A percentile compares a stretch with the other conserved stretches of the same genome.
Conservation (phyloP, 169 alveolate species). For the Cryptosporidium parvum region DNA sequence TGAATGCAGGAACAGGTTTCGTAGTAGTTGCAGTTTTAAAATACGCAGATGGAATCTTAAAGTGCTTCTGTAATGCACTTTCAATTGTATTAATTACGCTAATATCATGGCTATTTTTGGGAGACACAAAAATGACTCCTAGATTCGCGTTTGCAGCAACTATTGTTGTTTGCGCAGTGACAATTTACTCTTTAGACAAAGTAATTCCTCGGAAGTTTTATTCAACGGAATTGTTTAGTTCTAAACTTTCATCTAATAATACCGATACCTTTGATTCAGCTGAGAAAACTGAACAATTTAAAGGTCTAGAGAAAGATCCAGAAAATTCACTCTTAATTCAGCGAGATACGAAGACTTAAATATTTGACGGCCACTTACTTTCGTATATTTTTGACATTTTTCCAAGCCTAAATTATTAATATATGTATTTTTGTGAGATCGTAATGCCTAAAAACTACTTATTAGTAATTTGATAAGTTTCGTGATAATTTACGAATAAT, state of each 20-base stretch:
- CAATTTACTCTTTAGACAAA: conserved; percentile 44
- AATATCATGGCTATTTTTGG: conserved; percentile 45
- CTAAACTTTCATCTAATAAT: neutral
- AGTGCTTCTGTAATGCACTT: conserved; percentile 56
- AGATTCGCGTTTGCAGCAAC: conserved; percentile 55
- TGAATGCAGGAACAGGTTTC: conserved; percentile 52
- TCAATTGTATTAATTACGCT: conserved; percentile 43
- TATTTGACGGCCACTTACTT: neutral
- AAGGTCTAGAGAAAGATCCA: neutral
- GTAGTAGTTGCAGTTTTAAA: conserved; percentile 53
- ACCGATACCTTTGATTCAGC: neutral
- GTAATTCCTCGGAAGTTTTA: conserved; percentile 2
- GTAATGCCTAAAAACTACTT: neutral
- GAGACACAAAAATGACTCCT: conserved; percentile 49
- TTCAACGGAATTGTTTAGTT: neutral
- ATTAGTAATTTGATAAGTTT: too few species aligned
- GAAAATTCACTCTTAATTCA: neutral
- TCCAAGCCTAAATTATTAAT: too few species aligned
- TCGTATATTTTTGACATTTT: neutral
- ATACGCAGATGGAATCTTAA: conserved; percentile 54
- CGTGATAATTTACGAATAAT: neutral
- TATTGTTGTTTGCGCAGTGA: conserved; percentile 37
- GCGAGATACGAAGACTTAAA: neutral
- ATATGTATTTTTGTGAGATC: neutral
- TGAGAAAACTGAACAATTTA: neutral